Evolutionary conservation across 345 rosid species (phyloP), one percentile per base, ranked within the genome.

Genomic region (Boechera divaricarpa): DNA sequence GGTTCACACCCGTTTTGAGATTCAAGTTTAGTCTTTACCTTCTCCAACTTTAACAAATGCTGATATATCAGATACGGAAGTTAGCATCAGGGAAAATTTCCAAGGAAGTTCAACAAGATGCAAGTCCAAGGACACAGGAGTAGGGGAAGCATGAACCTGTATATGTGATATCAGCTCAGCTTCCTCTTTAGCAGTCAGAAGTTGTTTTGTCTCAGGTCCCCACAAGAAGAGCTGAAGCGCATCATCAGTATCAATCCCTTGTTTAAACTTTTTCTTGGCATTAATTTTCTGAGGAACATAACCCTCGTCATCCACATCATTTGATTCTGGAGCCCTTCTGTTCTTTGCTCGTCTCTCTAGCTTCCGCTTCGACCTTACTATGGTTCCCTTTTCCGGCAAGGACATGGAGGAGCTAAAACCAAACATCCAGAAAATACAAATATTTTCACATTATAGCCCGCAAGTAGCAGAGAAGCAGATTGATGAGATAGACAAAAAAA

Each of bases 191-290:
- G 81, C 86, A 57, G 91, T 89, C 83, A 94, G 79, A 70, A 94
- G 93, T 73, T 84, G 88, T 72, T 76, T 90, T 10, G 97, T 89
- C 84, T 90, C 92, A 56, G 91, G 92, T 53, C 94, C 87, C 89
- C 90, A 78, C 78, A 93, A 84, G 79, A 93, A 93, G 74, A 87
- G 80, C 52, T 86, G 86, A 28, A 93, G 86, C n/a, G 94, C 86
- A 81, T 86, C 92, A 69, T 81, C 83, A 10, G 79, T 79, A 83
- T 88, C 91, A 79, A 79, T 71, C 44, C 82, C 83, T 80, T 83
- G 81, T 54, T 54, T 83, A 76, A 35, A 21, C 67, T 80, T 88
- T 82, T 70, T 91, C 76, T 75, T 81, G 62, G 77, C 61, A 58
- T 66, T 80, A 6, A 35, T 58, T 80, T 79, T 86, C 67, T 70